Evolutionary conservation across 805 yeast species (phyloP).

Genomic region (Saccharomycopsis amapae): DNA sequence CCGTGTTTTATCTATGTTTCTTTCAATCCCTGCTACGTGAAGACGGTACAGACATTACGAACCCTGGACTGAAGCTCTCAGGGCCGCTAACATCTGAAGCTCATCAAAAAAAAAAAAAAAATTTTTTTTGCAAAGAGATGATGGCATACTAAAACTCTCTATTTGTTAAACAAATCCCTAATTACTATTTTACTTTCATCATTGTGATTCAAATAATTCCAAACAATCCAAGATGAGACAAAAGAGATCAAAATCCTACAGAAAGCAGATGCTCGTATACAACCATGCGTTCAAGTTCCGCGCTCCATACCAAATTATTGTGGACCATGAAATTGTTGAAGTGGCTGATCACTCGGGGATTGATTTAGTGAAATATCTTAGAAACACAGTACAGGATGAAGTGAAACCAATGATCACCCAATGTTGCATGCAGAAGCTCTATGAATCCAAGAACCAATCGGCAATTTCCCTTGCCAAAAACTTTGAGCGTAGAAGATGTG

Average conservation of each 20-base stretch:
- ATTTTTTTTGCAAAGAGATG: too few relatives aligned
- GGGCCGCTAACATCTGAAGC: too few relatives aligned
- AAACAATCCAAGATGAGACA: constrained; percentile 64
- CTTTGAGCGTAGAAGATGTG: constrained; percentile 89
- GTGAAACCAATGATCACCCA: constrained; percentile 77
- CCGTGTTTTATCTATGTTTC: too few relatives aligned
- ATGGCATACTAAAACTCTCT: too few relatives aligned
- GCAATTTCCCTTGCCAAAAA: constrained; percentile 77
- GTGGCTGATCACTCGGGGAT: constrained; percentile 61
- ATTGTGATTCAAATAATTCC: neutral
- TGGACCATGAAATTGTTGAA: constrained; percentile 72
- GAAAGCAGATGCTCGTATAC: constrained; percentile 85
- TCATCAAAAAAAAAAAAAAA: too few relatives aligned
- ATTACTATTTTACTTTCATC: neutral
- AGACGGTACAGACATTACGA: too few relatives aligned
- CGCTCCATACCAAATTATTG: constrained; percentile 85
- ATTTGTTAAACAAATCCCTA: neutral
- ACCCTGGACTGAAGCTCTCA: too few relatives aligned
- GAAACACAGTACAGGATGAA: constrained; percentile 77
- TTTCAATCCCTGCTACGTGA: too few relatives aligned
- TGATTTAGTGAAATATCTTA: constrained; percentile 74
- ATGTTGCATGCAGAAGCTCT: constrained; percentile 85
- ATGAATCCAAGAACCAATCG: constrained; percentile 58
- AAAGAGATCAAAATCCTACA: constrained; percentile 88
- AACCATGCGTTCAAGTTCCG: constrained; percentile 84